Evolutionary conservation across 2,329 filamentous ascomycete genomes (phyloP), one percentile per base, ranked within the genome.

Genomic region (Dactylellina sp.): DNA sequence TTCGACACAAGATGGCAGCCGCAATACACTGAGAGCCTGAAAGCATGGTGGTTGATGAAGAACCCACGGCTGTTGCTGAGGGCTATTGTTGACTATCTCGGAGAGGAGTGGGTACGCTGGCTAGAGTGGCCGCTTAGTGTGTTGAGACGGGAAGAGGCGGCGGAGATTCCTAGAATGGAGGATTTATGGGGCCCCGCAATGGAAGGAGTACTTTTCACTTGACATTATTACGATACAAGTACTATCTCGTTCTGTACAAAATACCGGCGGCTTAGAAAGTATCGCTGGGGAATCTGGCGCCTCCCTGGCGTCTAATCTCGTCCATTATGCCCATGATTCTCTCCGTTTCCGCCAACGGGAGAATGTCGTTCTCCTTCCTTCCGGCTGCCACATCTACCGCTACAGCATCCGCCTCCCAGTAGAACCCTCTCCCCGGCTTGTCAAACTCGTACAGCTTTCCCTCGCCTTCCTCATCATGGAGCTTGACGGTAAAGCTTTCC

Each of bases 311-410:
- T 39, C 84, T 78, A 7, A 84, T 80, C 65, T 84, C 82, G 70
- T 86, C 84, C 81, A 85, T 80, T 16, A 85, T 80, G 62, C 82
- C 81, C 80, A 85, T 79, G 0, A 85, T 80, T 0, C 82, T 79
- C 9, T 85, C 62, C 0, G 83, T 85, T 78, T 85, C 83, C 0
- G 79, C 77, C 82, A 82, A 84, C 0, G 84, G 83, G 81, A 85
- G 83, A 1, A 81, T 78, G 0, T 77, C 77, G 59, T 80, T 84
- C 75, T 84, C 78, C 4, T 77, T 79, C 52, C 77, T 80, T 0
- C 81, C 81, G 2, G 80, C 80, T 1, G 79, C 79, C 42, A 84
- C 79, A 71, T 83, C 82, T 3, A 80, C 50, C 0, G 83, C 83
- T 3, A 82, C 81, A 0, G 81, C 80, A 68, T 84, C 83, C 1